Evolutionary conservation across 106 monocot genomes (phyloP), one percentile per base, ranked within the genome.

Genomic region (Vanilla planifolia): DNA sequence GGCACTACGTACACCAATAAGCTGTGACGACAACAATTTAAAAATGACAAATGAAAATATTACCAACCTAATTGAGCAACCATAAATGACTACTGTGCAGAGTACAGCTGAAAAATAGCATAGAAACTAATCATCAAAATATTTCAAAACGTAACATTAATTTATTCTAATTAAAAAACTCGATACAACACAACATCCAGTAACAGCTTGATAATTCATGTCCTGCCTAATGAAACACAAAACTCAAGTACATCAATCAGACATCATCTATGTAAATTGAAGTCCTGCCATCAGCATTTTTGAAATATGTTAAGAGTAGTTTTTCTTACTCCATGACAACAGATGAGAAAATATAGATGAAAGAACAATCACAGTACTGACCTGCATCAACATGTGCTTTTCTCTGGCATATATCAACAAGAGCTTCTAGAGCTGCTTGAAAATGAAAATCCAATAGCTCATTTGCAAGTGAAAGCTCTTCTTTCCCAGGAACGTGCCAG

Each of bases 391-490:
- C 75, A 66, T 88, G 88, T 16, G 77, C 42, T 74, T 80, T 79
- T 36, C 60, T 75, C 57, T 91, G 73, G 60, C 91, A 91, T 60
- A 85, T 91, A 22, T 1, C 70, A 42, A 77, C 23, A 73, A 98
- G 87, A 45, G 79, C 85, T 59, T 98, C 75, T 63, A 92, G 71
- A 72, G 87, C 81, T 43, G 81, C 82, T 63, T 67, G 65, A 26
- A 98, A 71, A 84, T 98, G 96, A 21, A 72, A 63, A 35, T 68
- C 77, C 39, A 98, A 61, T 19, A 98, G 88, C 51, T 91, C 91
- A 79, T 80, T 92, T 74, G 96, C 91, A 77, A 98, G 85, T 24
- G 68, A 48, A 36, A 91, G 33, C 33, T 98, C 96, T 34, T 88
- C 84, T 42, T 65, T 16, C 50, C 24, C 74, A 52, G 96, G 81